Percentiles rank a stretch among this genome's conserved stretches.
phyloP scores from a whole-genome alignment of 176 grass and related monocot genomes.

The Oryza glaberrima region DNA sequence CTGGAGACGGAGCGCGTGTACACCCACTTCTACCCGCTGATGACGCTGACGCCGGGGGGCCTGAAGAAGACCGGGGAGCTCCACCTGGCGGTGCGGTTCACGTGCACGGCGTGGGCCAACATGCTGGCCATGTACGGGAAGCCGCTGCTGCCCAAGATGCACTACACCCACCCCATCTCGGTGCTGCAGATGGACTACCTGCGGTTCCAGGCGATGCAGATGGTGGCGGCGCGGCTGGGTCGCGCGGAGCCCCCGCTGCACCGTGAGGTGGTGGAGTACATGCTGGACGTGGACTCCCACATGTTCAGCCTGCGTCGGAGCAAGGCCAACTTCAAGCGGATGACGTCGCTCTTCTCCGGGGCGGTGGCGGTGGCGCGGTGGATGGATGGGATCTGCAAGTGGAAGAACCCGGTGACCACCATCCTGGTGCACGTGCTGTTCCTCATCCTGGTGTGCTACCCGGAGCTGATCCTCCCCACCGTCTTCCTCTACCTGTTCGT shows the following conservation, averaged over 20 bases:
- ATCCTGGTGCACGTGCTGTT: conserved; percentile 78
- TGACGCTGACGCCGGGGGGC: conserved; percentile 42
- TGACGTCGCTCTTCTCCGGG: conserved; percentile 55
- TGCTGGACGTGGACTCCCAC: conserved; percentile 75
- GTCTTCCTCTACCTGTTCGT: conserved; percentile 66
- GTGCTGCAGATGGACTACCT: conserved; percentile 66
- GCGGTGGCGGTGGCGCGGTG: conserved; percentile 41
- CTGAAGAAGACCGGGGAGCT: conserved; percentile 82
- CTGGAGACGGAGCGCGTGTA: conserved; percentile 60
- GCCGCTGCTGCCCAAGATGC: conserved; percentile 82
- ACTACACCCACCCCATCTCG: conserved; percentile 63
- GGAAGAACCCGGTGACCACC: conserved; percentile 78
- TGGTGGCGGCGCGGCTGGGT: conserved; percentile 50
- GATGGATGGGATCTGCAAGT: conserved; percentile 66
- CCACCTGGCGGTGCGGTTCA: conserved; percentile 74
- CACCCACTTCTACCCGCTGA: conserved; percentile 69
- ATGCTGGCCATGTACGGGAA: conserved; percentile 61
- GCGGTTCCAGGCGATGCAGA: conserved; percentile 55
- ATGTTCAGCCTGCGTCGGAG: conserved; percentile 83
- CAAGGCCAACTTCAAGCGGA: conserved; percentile 76
- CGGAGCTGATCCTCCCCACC: conserved; percentile 86
- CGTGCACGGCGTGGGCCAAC: conserved; percentile 77
- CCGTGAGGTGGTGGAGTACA: conserved; percentile 85
- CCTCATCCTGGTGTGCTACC: conserved; percentile 68
- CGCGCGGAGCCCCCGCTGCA: conserved; percentile 65